Evolutionary conservation across 225 moss, liverwort and hornwort genomes (phyloP).

Genomic region (Pleurozium schreberi): DNA sequence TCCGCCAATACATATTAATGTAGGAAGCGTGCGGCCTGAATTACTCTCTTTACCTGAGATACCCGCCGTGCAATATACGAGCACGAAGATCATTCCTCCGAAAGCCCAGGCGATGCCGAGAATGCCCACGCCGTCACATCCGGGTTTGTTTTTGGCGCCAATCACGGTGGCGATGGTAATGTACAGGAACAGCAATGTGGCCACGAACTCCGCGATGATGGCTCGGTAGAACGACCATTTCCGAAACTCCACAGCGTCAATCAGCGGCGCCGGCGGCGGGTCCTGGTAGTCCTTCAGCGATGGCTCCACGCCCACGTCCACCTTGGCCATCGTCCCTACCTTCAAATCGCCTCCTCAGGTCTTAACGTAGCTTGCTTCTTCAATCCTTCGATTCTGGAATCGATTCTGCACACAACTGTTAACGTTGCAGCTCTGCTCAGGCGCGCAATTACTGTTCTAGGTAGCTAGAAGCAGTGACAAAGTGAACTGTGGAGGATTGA

Average conservation of each 20-base stretch:
- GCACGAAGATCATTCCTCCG: conserved; percentile 50
- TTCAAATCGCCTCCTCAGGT: background rate
- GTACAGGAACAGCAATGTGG: conserved; percentile 34
- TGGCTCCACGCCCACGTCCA: conserved; percentile 16
- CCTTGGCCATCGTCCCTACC: background rate
- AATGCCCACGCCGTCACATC: conserved; percentile 17
- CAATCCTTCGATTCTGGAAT: background rate
- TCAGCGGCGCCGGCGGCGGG: conserved; percentile 12
- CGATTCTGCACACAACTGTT: background rate
- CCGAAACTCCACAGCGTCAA: conserved; percentile 2
- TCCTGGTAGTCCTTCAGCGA: conserved; percentile 23
- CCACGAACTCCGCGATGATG: conserved; percentile 32
- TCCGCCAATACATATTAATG: too few relatives aligned
- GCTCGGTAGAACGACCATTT: conserved; percentile 34
- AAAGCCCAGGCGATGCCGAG: conserved; percentile 32
- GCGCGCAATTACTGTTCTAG: background rate
- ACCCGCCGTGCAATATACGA: conserved; percentile 43
- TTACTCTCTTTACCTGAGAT: conserved; percentile 17
- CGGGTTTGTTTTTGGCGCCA: conserved; percentile 3
- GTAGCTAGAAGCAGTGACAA: background rate
- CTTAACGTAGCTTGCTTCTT: background rate
- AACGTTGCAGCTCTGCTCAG: background rate
- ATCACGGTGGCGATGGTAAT: conserved; percentile 14
- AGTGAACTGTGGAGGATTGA: background rate
- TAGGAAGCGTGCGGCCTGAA: background rate